Base-by-base conservation (phyloP, 1,284 basidiomycete species). In the Sphaerobolus stellatus region DNA sequence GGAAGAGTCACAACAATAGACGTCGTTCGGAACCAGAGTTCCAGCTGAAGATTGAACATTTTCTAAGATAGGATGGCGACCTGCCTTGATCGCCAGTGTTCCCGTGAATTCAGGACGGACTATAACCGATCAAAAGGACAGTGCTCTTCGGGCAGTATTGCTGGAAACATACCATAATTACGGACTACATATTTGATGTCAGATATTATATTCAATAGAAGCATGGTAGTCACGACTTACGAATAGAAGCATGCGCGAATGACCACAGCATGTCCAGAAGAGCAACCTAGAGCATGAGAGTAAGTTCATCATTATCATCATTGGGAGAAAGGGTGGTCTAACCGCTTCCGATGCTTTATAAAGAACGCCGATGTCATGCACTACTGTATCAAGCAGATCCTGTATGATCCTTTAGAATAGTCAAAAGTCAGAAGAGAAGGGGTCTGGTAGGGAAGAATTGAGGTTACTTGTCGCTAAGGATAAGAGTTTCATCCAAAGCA, bases 261-360 rank as follows among this genome's bases (percentile, higher is more conserved):
- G 88, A 84, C 80, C 88, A 88, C 2, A 96, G 69, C 78, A 94
- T 86, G 64, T 97, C 94, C 1, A 95, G 69, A 51, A 92, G 72
- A 0, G 92, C 90, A 44, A 95, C 78, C 83, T 92, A 51, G 25
- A 34, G 16, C 8, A 2, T 14, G 41, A 7, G 28, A 16, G 18
- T 16, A 34, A 9, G 27, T 43, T 29, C 31, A 44, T 13, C 11
- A 44, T 2, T 14, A 11, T 36, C 11, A 22, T n/a, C 3, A 38
- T 7, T 20, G 30, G 20, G 28, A 9, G 5, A 6, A 43, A 41
- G 25, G 4, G 13, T 4, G 25, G 7, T 66, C 74, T 51, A 59
- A 91, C 90, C n/a, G 90, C 90, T 73, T 95, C 93, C 0, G 90
- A 92, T 7, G 89, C 86, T 58, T 88, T 87, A 68, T 93, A 94